Percentiles rank a stretch among this genome's conserved stretches.
phyloP scores from a whole-genome alignment of 2,329 filamentous ascomycete genomes.

The Aureobasidium melanogenum region DNA sequence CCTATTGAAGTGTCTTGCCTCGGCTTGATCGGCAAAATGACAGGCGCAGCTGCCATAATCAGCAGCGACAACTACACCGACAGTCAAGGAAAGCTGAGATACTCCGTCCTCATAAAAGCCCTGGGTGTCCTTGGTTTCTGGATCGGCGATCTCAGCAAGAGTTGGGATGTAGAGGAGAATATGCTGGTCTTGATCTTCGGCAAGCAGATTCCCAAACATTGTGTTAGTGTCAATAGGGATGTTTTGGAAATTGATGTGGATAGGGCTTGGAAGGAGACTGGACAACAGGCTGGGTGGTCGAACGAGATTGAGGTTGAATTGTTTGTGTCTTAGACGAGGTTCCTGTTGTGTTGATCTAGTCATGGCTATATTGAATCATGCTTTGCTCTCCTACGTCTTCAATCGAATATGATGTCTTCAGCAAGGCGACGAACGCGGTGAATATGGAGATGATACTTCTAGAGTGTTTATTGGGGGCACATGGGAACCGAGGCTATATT shows the following conservation, averaged over 20 bases:
- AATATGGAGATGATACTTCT: too few species aligned
- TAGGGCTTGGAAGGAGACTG: conserved; percentile 68
- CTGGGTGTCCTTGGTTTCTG: conserved; percentile 58
- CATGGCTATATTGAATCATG: not conserved
- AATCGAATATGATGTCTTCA: too few species aligned
- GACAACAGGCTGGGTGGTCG: conserved; percentile 61
- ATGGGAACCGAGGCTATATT: too few species aligned
- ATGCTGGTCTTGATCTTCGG: conserved; percentile 70
- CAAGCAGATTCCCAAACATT: conserved; percentile 51
- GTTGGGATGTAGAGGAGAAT: conserved; percentile 46
- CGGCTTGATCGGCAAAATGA: conserved; percentile 82
- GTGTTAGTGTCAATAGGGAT: conserved; percentile 31
- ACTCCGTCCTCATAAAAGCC: conserved; percentile 68
- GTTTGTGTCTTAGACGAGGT: conserved; percentile 26
- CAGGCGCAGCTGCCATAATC: conserved; percentile 69
- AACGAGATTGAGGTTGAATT: conserved; percentile 70
- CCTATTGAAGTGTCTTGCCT: conserved; percentile 46
- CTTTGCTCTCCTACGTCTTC: too few species aligned
- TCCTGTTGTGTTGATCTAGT: not conserved
- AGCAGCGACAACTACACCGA: conserved; percentile 50
- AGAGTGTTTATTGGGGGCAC: too few species aligned
- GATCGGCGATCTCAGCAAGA: not conserved
- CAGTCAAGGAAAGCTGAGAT: conserved; percentile 51
- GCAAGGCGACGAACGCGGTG: too few species aligned
- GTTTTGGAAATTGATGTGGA: conserved; percentile 72